phyloP scores from a whole-genome alignment of 1,139 yeast genomes.

The Hansenula lynferdii region DNA sequence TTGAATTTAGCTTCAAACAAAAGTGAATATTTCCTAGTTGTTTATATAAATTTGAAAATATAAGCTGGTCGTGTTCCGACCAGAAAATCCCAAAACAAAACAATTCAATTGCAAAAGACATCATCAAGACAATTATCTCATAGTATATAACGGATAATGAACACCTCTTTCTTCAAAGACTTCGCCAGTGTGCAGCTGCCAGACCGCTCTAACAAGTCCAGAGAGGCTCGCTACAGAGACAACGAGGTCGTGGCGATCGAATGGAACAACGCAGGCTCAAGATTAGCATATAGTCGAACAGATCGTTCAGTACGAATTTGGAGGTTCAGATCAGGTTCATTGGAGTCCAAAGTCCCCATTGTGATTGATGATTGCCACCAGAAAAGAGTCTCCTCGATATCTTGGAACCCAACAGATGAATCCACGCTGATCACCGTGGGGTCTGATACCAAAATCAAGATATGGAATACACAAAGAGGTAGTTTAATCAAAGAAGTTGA shows the following conservation, averaged over 20 bases:
- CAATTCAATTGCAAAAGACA: too few relatives aligned
- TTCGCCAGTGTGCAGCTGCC: background rate
- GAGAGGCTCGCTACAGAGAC: background rate
- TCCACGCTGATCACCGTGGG: constrained; percentile 56
- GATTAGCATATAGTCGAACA: constrained; percentile 41
- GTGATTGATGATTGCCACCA: constrained; percentile 41
- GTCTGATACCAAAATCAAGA: constrained; percentile 43
- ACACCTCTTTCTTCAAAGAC: background rate
- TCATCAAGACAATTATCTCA: too few relatives aligned
- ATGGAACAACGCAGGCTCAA: constrained; percentile 40
- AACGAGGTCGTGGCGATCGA: constrained; percentile 17
- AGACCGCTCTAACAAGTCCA: background rate
- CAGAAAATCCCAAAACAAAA: too few relatives aligned
- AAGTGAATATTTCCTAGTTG: too few relatives aligned
- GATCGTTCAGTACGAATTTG: constrained; percentile 43
- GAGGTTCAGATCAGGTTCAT: constrained; percentile 27
- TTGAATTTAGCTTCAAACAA: too few relatives aligned
- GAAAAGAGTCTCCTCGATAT: constrained; percentile 41
- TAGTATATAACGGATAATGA: too few relatives aligned
- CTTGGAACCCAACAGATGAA: constrained; percentile 59
- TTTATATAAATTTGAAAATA: too few relatives aligned
- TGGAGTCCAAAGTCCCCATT: constrained; percentile 30
- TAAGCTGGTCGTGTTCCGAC: too few relatives aligned
- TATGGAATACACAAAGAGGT: constrained; percentile 52
- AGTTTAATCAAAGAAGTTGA: constrained; percentile 32